These are phyloP conservation scores for Penicillium sp. DNA, from an alignment of 2,329 filamentous ascomycete species.

Conservation along the genomic window DNA sequence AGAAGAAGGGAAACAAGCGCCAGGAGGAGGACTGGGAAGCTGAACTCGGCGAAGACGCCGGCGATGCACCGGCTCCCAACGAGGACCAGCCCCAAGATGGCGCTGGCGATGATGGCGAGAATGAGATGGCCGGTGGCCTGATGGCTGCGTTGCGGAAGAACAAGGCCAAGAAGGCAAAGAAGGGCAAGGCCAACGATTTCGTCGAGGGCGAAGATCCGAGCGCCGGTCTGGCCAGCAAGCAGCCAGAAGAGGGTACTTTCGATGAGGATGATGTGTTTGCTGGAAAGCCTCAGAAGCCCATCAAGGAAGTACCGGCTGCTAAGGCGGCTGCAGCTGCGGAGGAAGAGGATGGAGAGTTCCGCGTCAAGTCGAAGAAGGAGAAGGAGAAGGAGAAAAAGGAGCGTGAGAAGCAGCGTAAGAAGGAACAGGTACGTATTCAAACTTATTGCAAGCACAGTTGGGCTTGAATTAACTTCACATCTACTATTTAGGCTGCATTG, in stretches of 20 bases:
- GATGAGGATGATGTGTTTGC: conserved; percentile 85
- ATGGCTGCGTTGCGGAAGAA: conserved; percentile 78
- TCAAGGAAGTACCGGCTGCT: conserved; percentile 46
- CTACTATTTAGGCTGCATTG: conserved; percentile 60
- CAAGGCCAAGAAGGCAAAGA: conserved; percentile 84
- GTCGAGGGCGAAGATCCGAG: conserved; percentile 59
- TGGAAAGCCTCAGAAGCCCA: conserved; percentile 61
- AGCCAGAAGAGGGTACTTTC: conserved; percentile 71
- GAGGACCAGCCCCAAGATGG: conserved; percentile 43
- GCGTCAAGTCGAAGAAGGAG: conserved; percentile 91
- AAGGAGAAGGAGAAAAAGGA: conserved; percentile 99
- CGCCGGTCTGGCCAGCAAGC: conserved; percentile 56
- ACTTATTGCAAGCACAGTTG: too few relatives aligned
- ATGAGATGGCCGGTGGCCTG: conserved; percentile 60
- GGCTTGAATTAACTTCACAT: conserved; percentile 8
- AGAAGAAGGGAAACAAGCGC: conserved; percentile 89
- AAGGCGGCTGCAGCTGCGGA: conserved; percentile 44
- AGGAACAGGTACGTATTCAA: conserved; percentile 78
- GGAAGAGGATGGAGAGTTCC: conserved; percentile 51
- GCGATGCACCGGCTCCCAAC: conserved; percentile 43
- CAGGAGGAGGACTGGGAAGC: conserved; percentile 90
- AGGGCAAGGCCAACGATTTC: conserved; percentile 71
- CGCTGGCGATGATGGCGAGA: conserved; percentile 48
- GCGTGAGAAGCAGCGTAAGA: conserved; percentile 96
- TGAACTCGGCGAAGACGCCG: conserved; percentile 71